A percentile compares a stretch with the other conserved stretches of the same genome.
Evolutionary conservation across 1,139 yeast genomes (phyloP).

Genomic region (Pichia sp.): DNA sequence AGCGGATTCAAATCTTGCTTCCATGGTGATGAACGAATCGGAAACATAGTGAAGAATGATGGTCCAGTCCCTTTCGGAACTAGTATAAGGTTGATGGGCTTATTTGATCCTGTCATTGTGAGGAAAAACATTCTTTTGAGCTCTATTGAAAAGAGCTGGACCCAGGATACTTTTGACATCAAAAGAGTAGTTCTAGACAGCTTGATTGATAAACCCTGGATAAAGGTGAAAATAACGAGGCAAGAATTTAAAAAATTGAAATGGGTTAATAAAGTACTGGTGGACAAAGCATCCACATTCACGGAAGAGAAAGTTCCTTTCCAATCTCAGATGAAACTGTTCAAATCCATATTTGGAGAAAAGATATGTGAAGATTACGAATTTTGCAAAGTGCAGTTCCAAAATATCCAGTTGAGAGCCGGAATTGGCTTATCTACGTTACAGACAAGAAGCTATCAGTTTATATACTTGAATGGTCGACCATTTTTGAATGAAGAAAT

Average conservation of each 20-base stretch:
- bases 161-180: conserved; percentile 33
- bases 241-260: conserved; percentile 18
- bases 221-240: conserved; percentile 29
- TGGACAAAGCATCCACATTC: not conserved
- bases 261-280: not conserved
- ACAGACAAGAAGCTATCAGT: conserved; percentile 40
- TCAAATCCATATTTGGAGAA: conserved; percentile 26
- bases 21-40: conserved; percentile 14
- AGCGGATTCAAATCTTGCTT: conserved; percentile 27
- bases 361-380: conserved; percentile 21
- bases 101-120: conserved; percentile 58
- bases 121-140: conserved; percentile 38
- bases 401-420: conserved; percentile 27
- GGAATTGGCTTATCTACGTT: conserved; percentile 33
- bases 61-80: conserved; percentile 43
- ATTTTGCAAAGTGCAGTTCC: conserved; percentile 21
- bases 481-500: conserved; percentile 30
- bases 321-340: conserved; percentile 16
- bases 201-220: conserved; percentile 31
- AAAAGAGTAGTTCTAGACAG: conserved; percentile 37
- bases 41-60: conserved; percentile 5
- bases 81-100: conserved; percentile 39
- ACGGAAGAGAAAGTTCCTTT: conserved; percentile 6
- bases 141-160: conserved; percentile 23
- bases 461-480: conserved; percentile 44